Evolutionary conservation across 2,329 filamentous ascomycete genomes (phyloP), one percentile per base, ranked within the genome.

Genomic region (Canariomyces notabilis): DNA sequence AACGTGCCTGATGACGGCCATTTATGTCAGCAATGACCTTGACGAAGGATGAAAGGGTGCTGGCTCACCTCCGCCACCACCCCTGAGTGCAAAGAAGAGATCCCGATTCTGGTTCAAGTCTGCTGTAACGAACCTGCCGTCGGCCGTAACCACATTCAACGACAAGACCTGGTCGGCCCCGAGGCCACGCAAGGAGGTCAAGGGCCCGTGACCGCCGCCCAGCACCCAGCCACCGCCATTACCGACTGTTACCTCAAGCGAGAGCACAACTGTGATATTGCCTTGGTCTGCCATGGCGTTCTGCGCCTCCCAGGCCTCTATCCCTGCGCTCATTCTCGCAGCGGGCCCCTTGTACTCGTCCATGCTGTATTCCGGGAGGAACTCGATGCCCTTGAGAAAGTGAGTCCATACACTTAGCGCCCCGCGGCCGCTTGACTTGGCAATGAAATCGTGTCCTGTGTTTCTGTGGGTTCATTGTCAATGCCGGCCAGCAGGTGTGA

Each of bases 381-480:
- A 48, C 35, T 54, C 51, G 41, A 70, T 66, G 8, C 67, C 61
- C 52, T 76, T 73, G 35, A 80, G 64, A 46, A 70, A 59, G 44
- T 79, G 75, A 9, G 70, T 78, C 72, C 76, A 80, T 31, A 81
- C 60, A 8, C 67, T 67, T 2, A 81, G 57, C 0, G 73, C 69
- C 0, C 79, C 79, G 3, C 70, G 70, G 12, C 80, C 81, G 0
- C 77, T 79, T 0, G 74, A 79, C 35, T 76, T 75, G 23, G 79
- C 81, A 33, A 72, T 65, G 49, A 68, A 71, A 49, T 77, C 74
- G 57, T 79, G 75, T 0, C 76, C 75, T 0, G 75, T 77, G 52
- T 77, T 77, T 32, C 46, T 52, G 22, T 16, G 9, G 2, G 12
- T 16, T 46, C 14, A 37, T 14, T 40, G 22, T 29, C 26, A 29